Conservation (phyloP, 1,139 yeast species). For the Blastobotrys aristatus region DNA sequence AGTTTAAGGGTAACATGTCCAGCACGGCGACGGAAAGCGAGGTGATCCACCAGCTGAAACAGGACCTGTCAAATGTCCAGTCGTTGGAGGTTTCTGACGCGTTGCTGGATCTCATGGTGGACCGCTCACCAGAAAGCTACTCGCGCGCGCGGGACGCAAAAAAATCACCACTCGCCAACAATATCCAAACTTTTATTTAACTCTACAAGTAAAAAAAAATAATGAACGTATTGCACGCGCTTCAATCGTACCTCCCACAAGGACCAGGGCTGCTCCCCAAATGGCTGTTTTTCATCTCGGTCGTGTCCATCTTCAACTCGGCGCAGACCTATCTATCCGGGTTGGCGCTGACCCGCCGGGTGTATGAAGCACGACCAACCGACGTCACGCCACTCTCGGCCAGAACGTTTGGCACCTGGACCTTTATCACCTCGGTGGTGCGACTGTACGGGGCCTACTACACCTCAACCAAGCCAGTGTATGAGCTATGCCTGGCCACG, state of each 20-base stretch:
- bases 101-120: conserved; percentile 52
- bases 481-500: conserved; percentile 75
- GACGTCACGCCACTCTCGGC: conserved; percentile 77
- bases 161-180: background rate
- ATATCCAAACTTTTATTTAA: background rate
- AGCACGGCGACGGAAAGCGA: conserved; percentile 15
- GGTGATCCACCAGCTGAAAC: conserved; percentile 18
- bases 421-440: conserved; percentile 76
- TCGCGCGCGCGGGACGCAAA: background rate
- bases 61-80: conserved; percentile 18
- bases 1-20: conserved; percentile 49
- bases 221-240: background rate
- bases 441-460: conserved; percentile 85
- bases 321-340: conserved; percentile 80
- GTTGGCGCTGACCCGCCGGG: conserved; percentile 66
- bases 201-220: background rate
- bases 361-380: conserved; percentile 62
- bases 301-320: conserved; percentile 86
- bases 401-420: conserved; percentile 98
- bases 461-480: conserved; percentile 47
- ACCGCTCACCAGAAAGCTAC: conserved; percentile 49
- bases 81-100: conserved; percentile 29
- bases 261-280: conserved; percentile 54
- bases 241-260: conserved; percentile 35
- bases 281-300: conserved; percentile 73